phyloP scores from a whole-genome alignment of 805 yeast genomes.

The Saturnispora diversa region DNA sequence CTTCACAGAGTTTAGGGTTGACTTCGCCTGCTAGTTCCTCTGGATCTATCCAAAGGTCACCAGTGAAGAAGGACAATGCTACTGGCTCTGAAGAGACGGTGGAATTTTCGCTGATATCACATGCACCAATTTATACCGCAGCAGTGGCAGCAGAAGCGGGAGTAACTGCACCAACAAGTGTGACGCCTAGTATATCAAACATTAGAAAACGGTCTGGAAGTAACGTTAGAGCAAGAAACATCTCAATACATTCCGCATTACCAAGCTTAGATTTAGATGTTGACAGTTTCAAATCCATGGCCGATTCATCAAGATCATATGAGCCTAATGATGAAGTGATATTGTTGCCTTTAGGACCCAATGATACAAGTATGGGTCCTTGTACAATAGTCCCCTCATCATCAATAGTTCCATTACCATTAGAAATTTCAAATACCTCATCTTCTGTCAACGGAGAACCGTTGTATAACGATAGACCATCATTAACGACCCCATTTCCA shows the following conservation, averaged over 20 bases:
- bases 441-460: conserved; percentile 4
- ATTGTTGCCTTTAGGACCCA: conserved; percentile 24
- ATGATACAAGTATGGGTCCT: conserved; percentile 20
- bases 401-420: conserved; percentile 17
- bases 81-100: conserved; percentile 2
- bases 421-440: conserved; percentile 7
- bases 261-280: neutral
- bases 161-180: neutral
- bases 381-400: too few species aligned
- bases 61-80: neutral
- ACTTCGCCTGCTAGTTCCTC: conserved; percentile 1
- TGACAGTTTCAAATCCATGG: conserved; percentile 6
- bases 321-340: conserved; percentile 16
- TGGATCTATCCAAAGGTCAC: neutral
- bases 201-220: conserved; percentile 8
- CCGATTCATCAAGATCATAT: neutral
- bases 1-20: neutral
- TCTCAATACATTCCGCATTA: conserved; percentile 2
- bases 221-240: conserved; percentile 1
- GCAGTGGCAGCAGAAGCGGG: neutral
- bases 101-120: conserved; percentile 6
- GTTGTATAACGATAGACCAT: conserved; percentile 11
- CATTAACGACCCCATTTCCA: conserved; percentile 11
- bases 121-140: conserved; percentile 6
- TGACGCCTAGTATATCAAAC: neutral